phyloP scores from a whole-genome alignment of 2,329 filamentous ascomycete species.

The Thielaviopsis ethacetica region DNA sequence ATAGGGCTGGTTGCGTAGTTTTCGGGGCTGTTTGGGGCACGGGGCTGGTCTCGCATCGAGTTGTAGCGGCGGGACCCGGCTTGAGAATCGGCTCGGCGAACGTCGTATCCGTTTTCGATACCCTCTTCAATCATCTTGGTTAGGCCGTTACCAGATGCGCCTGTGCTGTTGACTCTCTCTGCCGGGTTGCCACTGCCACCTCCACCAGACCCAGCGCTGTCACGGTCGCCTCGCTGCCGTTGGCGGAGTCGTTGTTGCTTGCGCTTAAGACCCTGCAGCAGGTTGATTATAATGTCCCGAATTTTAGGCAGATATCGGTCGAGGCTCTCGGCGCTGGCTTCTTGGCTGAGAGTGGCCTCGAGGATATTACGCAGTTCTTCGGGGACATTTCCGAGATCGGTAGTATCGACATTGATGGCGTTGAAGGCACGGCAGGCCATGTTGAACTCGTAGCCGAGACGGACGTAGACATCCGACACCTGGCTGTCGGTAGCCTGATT shows the following conservation, averaged over 20 bases:
- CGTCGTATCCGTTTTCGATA: slow-evolving; percentile 32
- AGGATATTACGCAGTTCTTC: slow-evolving; percentile 80
- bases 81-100: slow-evolving; percentile 17
- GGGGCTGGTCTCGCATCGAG: slow-evolving; percentile 34
- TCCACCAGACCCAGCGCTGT: slow-evolving; percentile 19
- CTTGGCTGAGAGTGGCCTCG: slow-evolving; percentile 90
- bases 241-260: slow-evolving; percentile 80
- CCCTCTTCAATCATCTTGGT: slow-evolving; percentile 45
- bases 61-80: slow-evolving; percentile 33
- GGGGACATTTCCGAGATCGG: slow-evolving; percentile 86
- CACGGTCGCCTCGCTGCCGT: slow-evolving; percentile 41
- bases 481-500: slow-evolving; percentile 82
- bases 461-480: slow-evolving; percentile 95
- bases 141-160: slow-evolving; percentile 39
- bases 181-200: slow-evolving; percentile 22
- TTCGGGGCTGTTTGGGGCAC: slow-evolving; percentile 32
- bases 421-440: slow-evolving; percentile 95
- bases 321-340: slow-evolving; percentile 82
- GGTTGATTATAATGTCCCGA: slow-evolving; percentile 94
- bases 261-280: slow-evolving; percentile 87
- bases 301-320: slow-evolving; percentile 90
- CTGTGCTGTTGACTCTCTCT: slow-evolving; percentile 39
- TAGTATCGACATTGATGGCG: slow-evolving; percentile 89
- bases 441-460: slow-evolving; percentile 97
- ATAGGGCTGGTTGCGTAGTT: slow-evolving; percentile 56